Evolutionary conservation across 108 stramenopile species (phyloP).

Genomic region (Bacterosira constricta): DNA sequence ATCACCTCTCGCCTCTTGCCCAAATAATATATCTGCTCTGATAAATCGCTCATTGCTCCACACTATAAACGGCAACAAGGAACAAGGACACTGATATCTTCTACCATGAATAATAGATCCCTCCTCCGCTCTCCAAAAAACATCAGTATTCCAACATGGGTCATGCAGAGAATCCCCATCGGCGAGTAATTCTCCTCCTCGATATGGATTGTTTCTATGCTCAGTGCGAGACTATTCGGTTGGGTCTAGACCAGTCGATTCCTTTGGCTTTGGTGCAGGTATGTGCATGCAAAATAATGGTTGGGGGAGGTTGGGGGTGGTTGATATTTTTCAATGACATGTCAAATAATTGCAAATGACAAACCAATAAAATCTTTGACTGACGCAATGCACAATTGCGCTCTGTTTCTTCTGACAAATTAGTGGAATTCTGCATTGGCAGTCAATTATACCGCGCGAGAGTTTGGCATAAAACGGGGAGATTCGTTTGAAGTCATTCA

Average conservation of each 20-base stretch:
- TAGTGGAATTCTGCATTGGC: conserved; percentile 83
- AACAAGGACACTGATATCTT: no score
- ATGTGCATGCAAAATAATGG: no score
- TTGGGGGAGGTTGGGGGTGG: no score
- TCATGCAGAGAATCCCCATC: conserved; percentile 9
- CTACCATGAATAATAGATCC: no score
- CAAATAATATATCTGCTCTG: no score
- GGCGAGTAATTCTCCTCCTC: conserved; percentile 76
- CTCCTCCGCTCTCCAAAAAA: no score
- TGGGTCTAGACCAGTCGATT: conserved; percentile 57
- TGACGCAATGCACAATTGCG: no score
- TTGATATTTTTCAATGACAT: no score
- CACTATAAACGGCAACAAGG: neutral
- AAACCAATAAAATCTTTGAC: no score
- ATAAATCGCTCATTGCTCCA: neutral
- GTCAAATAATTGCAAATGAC: no score
- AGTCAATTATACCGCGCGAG: conserved; percentile 81
- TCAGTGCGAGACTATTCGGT: conserved; percentile 82
- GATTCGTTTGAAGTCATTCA: conserved; percentile 73
- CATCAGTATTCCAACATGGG: no score
- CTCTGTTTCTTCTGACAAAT: neutral
- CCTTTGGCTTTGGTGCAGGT: conserved; percentile 70
- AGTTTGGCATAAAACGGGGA: conserved; percentile 72
- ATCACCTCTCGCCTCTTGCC: no score
- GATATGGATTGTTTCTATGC: conserved; percentile 94